A percentile compares a stretch with the other conserved stretches of the same genome.
Conservation (phyloP, 2,329 filamentous ascomycete genomes). For the Neophaeococcomyces aloes region DNA sequence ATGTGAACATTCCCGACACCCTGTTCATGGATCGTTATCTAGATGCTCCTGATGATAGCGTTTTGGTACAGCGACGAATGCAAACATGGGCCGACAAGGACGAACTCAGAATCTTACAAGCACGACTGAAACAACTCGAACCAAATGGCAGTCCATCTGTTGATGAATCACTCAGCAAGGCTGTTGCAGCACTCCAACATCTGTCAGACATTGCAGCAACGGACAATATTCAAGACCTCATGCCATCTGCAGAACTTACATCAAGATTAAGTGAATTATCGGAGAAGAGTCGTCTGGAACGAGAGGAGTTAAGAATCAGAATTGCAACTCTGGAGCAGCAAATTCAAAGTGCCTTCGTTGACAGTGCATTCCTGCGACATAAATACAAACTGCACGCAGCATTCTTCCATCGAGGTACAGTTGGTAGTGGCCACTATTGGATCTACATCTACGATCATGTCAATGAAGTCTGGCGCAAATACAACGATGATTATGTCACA, state of each 20-base stretch:
- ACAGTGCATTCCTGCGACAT: conserved; percentile 44
- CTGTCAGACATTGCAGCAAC: conserved; percentile 1
- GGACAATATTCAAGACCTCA: background rate
- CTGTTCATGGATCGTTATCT: conserved; percentile 86
- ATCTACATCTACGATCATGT: conserved; percentile 91
- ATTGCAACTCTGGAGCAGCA: conserved; percentile 38
- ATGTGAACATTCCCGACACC: conserved; percentile 66
- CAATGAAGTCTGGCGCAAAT: conserved; percentile 72
- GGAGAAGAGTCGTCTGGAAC: conserved; percentile 13
- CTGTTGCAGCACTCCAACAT: conserved; percentile 15
- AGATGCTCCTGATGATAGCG: conserved; percentile 51
- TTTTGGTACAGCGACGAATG: conserved; percentile 54
- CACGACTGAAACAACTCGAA: conserved; percentile 33
- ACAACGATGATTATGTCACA: conserved; percentile 79
- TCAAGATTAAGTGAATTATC: conserved; percentile 13
- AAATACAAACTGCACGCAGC: conserved; percentile 81
- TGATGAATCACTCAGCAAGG: conserved; percentile 17
- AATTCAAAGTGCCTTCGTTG: conserved; percentile 51
- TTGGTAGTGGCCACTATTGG: conserved; percentile 82
- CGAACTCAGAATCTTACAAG: conserved; percentile 48
- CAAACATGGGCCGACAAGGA: conserved; percentile 66
- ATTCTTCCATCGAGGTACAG: conserved; percentile 68
- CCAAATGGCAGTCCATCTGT: conserved; percentile 15
- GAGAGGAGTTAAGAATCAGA: conserved; percentile 28
- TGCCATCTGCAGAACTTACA: conserved; percentile 5